These are phyloP conservation scores for Nannochloropsis oceanica DNA, from an alignment of 108 stramenopile genomes.

Conservation along the genomic window DNA sequence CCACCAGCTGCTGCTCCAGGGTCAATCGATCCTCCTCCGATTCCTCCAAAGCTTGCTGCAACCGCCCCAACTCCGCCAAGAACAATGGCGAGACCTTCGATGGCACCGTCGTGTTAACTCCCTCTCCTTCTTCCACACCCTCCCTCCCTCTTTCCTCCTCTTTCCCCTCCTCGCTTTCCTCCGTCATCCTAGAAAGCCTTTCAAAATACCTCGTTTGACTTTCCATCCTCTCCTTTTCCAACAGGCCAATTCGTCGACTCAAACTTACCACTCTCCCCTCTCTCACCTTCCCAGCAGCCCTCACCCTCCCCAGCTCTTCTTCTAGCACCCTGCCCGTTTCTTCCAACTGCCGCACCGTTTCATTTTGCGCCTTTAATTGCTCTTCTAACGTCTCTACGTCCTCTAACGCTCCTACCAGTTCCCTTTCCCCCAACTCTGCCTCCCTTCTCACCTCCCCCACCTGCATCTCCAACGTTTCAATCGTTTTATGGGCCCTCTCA, in stretches of 20 bases:
- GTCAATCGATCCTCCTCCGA: background rate
- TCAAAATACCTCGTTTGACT: background rate
- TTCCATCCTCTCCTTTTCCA: background rate
- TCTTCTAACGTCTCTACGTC: background rate
- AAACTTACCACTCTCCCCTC: background rate
- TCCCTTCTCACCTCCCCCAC: background rate
- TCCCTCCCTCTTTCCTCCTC: background rate
- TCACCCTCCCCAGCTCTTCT: background rate
- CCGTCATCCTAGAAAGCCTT: background rate
- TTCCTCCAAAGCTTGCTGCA: background rate
- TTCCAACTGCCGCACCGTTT: background rate
- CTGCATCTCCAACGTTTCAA: background rate
- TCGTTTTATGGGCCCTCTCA: background rate
- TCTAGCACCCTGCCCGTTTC: background rate
- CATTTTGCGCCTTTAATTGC: background rate
- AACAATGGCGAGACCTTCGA: background rate
- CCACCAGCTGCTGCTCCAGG: background rate
- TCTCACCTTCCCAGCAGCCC: background rate
- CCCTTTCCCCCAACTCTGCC: background rate
- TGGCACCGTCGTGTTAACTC: background rate
- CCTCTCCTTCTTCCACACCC: background rate
- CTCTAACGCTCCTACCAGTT: background rate
- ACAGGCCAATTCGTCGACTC: background rate
- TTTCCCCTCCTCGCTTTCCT: background rate
- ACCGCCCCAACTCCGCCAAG: background rate